A percentile compares a stretch with the other conserved stretches of the same genome.
phyloP scores from a whole-genome alignment of 1,284 basidiomycete genomes.

The Athelia sp. region DNA sequence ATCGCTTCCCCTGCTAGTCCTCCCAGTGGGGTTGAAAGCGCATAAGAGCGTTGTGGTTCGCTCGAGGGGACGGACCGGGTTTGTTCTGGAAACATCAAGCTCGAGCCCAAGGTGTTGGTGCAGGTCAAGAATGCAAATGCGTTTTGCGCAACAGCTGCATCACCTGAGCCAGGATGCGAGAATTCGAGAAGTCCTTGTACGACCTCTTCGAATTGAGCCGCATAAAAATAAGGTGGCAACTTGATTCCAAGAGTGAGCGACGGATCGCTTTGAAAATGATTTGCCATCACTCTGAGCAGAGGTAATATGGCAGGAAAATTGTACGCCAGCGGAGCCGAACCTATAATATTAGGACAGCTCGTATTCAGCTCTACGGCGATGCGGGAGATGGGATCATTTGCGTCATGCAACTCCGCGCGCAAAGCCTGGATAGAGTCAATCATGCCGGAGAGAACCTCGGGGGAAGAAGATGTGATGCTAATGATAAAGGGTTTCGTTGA shows the following conservation, averaged over 20 bases:
- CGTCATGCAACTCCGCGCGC: conserved; percentile 37
- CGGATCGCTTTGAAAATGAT: conserved; percentile 40
- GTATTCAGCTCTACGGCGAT: conserved; percentile 76
- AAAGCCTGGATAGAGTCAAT: conserved; percentile 52
- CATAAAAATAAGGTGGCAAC: conserved; percentile 71
- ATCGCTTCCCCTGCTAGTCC: conserved; percentile 75
- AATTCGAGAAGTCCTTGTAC: conserved; percentile 36
- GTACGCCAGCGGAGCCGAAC: conserved; percentile 63
- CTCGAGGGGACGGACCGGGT: conserved; percentile 10
- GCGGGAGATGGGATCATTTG: conserved; percentile 20
- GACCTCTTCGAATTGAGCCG: conserved; percentile 55
- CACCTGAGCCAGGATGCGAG: conserved; percentile 11
- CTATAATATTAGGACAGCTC: conserved; percentile 73
- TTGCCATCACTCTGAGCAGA: conserved; percentile 49
- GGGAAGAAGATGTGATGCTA: conserved; percentile 61
- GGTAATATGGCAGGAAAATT: conserved; percentile 36
- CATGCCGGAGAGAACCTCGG: conserved; percentile 47
- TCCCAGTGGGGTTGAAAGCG: conserved; percentile 58
- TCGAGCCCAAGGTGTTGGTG: conserved; percentile 74
- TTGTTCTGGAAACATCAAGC: conserved; percentile 58
- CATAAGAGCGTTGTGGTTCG: conserved; percentile 31
- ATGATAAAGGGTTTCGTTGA: conserved; percentile 60
- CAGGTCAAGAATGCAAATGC: conserved; percentile 65
- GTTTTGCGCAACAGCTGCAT: conserved; percentile 17
- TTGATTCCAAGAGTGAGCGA: conserved; percentile 73